Percentiles rank a stretch among this genome's conserved stretches.
These are phyloP conservation scores for Fusarium xyrophilum DNA, from an alignment of 2,329 filamentous ascomycete genomes.

Conservation along the genomic window DNA sequence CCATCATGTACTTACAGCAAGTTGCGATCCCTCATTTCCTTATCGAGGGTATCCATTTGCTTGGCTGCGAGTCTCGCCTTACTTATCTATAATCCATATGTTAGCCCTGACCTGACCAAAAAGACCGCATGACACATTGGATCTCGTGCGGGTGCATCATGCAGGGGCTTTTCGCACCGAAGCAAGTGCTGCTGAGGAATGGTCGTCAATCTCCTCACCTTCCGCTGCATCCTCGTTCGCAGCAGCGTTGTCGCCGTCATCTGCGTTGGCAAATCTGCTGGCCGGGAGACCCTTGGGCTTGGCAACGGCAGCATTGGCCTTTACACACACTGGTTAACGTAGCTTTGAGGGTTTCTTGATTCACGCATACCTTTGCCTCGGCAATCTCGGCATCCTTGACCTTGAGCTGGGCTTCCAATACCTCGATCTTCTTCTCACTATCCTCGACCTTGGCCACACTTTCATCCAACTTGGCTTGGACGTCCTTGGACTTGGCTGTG, in stretches of 20 bases:
- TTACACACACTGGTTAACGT: background rate
- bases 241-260: conserved; percentile 47
- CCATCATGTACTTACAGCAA: conserved; percentile 51
- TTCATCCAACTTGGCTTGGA: conserved; percentile 58
- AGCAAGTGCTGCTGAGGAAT: conserved; percentile 70
- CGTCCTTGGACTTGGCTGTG: conserved; percentile 59
- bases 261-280: conserved; percentile 59
- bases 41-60: conserved; percentile 61
- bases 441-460: conserved; percentile 55
- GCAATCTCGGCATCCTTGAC: conserved; percentile 70
- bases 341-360: no score
- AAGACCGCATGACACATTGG: conserved; percentile 27
- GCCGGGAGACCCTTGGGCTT: conserved; percentile 60
- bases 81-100: conserved; percentile 48
- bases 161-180: conserved; percentile 67
- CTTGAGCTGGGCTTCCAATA: conserved; percentile 63
- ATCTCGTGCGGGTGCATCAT: conserved; percentile 47
- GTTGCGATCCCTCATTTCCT: conserved; percentile 64
- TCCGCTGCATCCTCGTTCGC: conserved; percentile 52
- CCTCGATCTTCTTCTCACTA: conserved; percentile 55
- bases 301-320: conserved; percentile 56
- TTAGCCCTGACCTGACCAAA: conserved; percentile 28
- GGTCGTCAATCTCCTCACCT: conserved; percentile 68
- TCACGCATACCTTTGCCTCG: conserved; percentile 61
- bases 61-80: conserved; percentile 55